phyloP scores from a whole-genome alignment of 345 rosid genomes.

The Crucihimalaya himalaica region DNA sequence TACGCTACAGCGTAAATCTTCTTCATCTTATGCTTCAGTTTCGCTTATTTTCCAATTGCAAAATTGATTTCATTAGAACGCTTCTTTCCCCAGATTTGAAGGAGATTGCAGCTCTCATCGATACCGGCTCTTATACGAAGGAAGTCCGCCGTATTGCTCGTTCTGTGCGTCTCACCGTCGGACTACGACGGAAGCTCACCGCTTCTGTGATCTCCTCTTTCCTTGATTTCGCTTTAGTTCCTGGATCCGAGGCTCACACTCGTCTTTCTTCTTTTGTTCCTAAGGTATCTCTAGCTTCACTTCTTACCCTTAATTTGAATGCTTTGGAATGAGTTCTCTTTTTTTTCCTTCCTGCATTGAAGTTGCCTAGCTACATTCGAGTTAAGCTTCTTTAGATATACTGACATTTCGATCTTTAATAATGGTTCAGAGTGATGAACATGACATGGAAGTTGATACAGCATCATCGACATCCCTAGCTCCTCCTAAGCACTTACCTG shows the following conservation, averaged over 20 bases:
- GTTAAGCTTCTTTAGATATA: neutral
- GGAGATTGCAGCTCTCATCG: constrained; percentile 70
- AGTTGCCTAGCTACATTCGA: neutral
- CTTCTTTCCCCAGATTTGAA: constrained; percentile 55
- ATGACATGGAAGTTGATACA: constrained; percentile 89
- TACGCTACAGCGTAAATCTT: constrained; percentile 54
- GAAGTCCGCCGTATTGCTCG: constrained; percentile 76
- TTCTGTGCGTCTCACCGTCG: constrained; percentile 67
- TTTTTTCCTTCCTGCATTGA: neutral
- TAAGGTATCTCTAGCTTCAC: constrained; percentile 43
- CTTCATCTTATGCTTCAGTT: neutral
- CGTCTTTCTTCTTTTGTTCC: constrained; percentile 61
- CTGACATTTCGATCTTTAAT: neutral
- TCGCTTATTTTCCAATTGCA: neutral
- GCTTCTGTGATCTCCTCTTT: constrained; percentile 53
- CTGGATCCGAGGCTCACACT: constrained; percentile 63
- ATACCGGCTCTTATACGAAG: constrained; percentile 64
- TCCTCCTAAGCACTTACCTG: constrained; percentile 58
- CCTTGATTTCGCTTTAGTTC: constrained; percentile 59
- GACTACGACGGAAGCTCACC: constrained; percentile 64
- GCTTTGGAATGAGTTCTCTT: neutral
- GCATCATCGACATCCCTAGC: constrained; percentile 58
- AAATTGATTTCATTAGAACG: neutral
- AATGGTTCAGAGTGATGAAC: constrained; percentile 60
- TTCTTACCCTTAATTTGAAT: neutral